Percentiles rank a stretch among this genome's conserved stretches.
Conservation (phyloP, 1,284 basidiomycete genomes). For the Neonothopanus nambi region DNA sequence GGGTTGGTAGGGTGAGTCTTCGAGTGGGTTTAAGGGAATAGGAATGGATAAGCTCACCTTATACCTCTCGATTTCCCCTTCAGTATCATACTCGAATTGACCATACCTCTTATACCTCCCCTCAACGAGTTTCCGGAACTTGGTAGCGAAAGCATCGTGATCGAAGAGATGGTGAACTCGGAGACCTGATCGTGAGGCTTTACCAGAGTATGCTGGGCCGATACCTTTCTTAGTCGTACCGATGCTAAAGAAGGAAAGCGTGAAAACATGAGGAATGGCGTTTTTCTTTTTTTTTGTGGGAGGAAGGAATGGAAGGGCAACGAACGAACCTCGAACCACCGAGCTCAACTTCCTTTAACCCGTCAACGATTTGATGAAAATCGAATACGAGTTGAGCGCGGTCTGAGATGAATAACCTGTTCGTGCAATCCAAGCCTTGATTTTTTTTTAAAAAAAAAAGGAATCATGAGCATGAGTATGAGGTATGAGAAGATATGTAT, state of each 20-base stretch:
- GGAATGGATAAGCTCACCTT: too few species aligned
- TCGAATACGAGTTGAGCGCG: conserved; percentile 97
- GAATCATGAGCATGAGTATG: too few species aligned
- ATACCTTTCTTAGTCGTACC: conserved; percentile 98
- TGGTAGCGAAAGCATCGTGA: conserved; percentile 80
- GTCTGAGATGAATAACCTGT: conserved; percentile 91
- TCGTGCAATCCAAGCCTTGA: conserved; percentile 83
- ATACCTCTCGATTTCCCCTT: conserved; percentile 93
- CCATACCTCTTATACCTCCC: conserved; percentile 98
- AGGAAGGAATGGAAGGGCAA: conserved; percentile 1
- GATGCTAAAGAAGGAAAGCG: conserved; percentile 55
- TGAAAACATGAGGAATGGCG: not conserved
- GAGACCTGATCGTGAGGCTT: conserved; percentile 94
- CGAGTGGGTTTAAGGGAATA: too few species aligned
- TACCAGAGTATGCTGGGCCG: conserved; percentile 97
- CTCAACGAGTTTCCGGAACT: conserved; percentile 96
- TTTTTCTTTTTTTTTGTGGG: not conserved
- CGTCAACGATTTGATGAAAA: conserved; percentile 99
- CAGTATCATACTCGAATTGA: conserved; percentile 97
- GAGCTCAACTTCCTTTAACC: conserved; percentile 96
- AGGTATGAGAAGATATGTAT: too few species aligned
- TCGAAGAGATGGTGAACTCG: conserved; percentile 97
- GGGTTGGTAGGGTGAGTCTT: not conserved
- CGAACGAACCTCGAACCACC: conserved; percentile 76
- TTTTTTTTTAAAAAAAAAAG: too few species aligned